Base-by-base conservation (phyloP, 768 basidiomycete genomes). In the Butyriboletus loyo region DNA sequence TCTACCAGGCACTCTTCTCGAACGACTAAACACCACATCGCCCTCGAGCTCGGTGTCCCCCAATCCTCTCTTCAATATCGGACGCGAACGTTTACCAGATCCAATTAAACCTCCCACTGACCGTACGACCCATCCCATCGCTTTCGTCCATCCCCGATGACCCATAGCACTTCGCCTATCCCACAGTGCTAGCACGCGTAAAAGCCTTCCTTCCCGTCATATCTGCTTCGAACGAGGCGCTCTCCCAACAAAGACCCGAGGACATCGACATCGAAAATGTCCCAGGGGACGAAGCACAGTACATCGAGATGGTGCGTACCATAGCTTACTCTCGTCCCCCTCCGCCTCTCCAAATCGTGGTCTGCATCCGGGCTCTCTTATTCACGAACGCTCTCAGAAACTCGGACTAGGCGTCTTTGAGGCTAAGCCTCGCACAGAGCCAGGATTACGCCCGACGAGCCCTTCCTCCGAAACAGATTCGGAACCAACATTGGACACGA, bases 251-350 rank as follows among this genome's bases (percentile, higher is more conserved):
- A 36, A 76, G 84, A 53, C 85, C 83, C 1, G 62, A 66, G 17
- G 84, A 81, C 58, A 71, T 89, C n/a, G 81, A 89, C 60, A 87
- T 90, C 36, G 88, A 90, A 66, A 75, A 84, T 51, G 58, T 89
- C 22, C 69, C 72, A 7, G 73, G 71, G 21, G 71, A 71, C n/a
- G 73, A 72, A 46, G 74, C 73, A 1, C 75, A 68, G 52, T 81
- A 85, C 62, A 84, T 89, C 57, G 79, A 87, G 65, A 87, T 87
- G 84, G 85, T 83, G 70, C 61, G 55, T 50, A 27, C 17, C 39
- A 40, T 19, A 1, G 17, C 24, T 37, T 3, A 14, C 30, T 7
- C 42, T 2, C 41, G 44, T 46, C 39, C 13, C 13, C 42, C 8
- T 35, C 32, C 48, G 32, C 14, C 17, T 38, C 30, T 19, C 22